Conservation (phyloP, 2,329 filamentous ascomycete genomes). For the Pseudogymnoascus sp. region DNA sequence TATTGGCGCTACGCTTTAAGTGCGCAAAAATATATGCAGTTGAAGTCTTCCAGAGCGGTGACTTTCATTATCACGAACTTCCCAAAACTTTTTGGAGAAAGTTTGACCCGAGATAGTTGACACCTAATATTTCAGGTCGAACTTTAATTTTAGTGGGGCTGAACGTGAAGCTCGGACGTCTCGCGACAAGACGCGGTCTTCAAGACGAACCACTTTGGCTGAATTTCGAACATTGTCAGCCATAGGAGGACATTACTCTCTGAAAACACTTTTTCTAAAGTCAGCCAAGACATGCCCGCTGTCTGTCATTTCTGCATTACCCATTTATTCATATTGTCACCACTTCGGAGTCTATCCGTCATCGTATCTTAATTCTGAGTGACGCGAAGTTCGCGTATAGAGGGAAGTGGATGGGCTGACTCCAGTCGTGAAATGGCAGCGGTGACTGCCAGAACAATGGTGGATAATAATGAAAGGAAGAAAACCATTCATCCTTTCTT, state of each 20-base stretch:
- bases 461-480: constrained; percentile 22
- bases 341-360: background rate
- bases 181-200: constrained; percentile 7
- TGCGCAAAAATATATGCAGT: constrained; percentile 6
- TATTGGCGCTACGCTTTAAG: constrained; percentile 14
- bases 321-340: background rate
- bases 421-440: constrained; percentile 23
- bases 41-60: constrained; percentile 7
- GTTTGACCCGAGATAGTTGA: background rate
- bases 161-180: background rate
- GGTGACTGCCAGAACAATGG: constrained; percentile 24
- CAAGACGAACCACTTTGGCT: constrained; percentile 7
- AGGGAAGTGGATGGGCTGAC: constrained; percentile 3
- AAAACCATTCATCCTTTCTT: constrained; percentile 28
- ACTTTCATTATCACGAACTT: constrained; percentile 6
- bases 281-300: background rate
- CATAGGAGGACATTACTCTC: background rate
- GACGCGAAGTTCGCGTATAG: constrained; percentile 24
- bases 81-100: constrained; percentile 11
- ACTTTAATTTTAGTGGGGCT: background rate
- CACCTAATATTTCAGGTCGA: background rate
- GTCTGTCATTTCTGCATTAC: background rate
- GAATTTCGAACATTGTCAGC: background rate
- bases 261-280: background rate
- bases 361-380: background rate